Conservation (phyloP, 2,329 filamentous ascomycete species). For the Aspergillus sp. region DNA sequence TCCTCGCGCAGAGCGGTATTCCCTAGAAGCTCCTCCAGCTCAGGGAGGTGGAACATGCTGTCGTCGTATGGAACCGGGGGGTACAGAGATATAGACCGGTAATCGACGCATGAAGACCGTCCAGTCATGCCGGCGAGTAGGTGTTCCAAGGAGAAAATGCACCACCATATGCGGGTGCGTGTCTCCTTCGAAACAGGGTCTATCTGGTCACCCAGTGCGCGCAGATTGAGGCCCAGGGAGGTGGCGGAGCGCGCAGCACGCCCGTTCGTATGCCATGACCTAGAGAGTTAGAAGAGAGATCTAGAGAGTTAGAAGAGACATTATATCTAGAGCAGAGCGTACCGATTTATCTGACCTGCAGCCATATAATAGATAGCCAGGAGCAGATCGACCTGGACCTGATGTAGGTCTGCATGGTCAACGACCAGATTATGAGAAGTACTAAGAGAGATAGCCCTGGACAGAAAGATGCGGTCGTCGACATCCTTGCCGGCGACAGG, state of each 20-base stretch:
- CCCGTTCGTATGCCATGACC: slow-evolving; percentile 40
- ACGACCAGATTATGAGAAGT: slow-evolving; percentile 24
- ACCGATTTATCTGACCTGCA: slow-evolving; percentile 42
- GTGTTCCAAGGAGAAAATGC: slow-evolving; percentile 39
- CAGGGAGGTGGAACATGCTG: slow-evolving; percentile 24
- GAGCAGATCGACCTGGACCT: slow-evolving; percentile 40
- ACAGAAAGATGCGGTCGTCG: slow-evolving; percentile 2
- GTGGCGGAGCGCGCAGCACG: slow-evolving; percentile 40
- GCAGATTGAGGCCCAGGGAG: slow-evolving; percentile 41
- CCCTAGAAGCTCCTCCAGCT: slow-evolving; percentile 13
- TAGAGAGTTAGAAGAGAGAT: slow-evolving; percentile 8
- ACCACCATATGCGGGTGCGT: slow-evolving; percentile 43
- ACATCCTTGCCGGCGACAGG: background rate
- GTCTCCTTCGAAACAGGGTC: slow-evolving; percentile 38
- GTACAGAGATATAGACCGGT: slow-evolving; percentile 29
- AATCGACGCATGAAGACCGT: slow-evolving; percentile 35
- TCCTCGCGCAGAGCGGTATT: background rate
- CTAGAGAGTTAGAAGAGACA: slow-evolving; percentile 16
- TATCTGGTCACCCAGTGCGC: slow-evolving; percentile 34
- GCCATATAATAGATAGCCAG: slow-evolving; percentile 37
- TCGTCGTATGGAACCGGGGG: slow-evolving; percentile 32
- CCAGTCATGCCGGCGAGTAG: slow-evolving; percentile 41
- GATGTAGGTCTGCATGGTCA: slow-evolving; percentile 39
- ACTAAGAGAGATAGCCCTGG: background rate
- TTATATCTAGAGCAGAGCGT: background rate